Base-by-base conservation (phyloP, 768 basidiomycete species). In the Kwoniella newhampshirensis region DNA sequence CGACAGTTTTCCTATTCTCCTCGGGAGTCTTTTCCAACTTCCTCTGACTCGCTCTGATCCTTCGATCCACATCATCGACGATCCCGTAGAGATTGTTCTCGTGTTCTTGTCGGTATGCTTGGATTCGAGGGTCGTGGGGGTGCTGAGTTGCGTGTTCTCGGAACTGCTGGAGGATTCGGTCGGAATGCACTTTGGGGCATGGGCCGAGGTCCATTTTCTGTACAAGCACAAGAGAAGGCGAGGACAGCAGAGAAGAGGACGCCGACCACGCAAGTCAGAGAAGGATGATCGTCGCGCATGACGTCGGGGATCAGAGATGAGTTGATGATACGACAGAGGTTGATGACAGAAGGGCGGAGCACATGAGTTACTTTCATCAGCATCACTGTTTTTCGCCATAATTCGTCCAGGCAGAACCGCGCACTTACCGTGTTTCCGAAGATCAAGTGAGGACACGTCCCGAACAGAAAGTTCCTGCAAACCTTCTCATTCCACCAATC, bases 171-270 rank as follows among this genome's bases (percentile, higher is more conserved):
- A 93, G 92, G 64, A 97, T 82, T 49, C 91, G 85, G 68, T 94
- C 92, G 5, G 89, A 91, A 76, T 99, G 96, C 25, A 91, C 88
- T 75, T 94, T 93, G 4, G 96, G 91, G 76, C 96, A 99, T 44
- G 91, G 89, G 23, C 96, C 96, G 18, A 99, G 81, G 78, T 99
- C 96, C 94, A 98, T 99, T 94, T 96, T 97, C 94, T 94, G 75
- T 2, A 30, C 27, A 9, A 35, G 21, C 7, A 26, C 18, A 35
- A 28, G 15, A 28, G n/a, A 32, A 25, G 11, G 32, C 36, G 21
- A 20, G 18, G 7, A 50, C n/a, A 8, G 21, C 25, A 50, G 36
- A 50, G 15, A 32, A 50, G n/a, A n/a, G n/a, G n/a, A n/a, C n/a
- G n/a, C n/a, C n/a, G n/a, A n/a, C n/a, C n/a, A n/a, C 11, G 36